phyloP scores from a whole-genome alignment of 805 yeast species.

The Clavispora vitiphila region DNA sequence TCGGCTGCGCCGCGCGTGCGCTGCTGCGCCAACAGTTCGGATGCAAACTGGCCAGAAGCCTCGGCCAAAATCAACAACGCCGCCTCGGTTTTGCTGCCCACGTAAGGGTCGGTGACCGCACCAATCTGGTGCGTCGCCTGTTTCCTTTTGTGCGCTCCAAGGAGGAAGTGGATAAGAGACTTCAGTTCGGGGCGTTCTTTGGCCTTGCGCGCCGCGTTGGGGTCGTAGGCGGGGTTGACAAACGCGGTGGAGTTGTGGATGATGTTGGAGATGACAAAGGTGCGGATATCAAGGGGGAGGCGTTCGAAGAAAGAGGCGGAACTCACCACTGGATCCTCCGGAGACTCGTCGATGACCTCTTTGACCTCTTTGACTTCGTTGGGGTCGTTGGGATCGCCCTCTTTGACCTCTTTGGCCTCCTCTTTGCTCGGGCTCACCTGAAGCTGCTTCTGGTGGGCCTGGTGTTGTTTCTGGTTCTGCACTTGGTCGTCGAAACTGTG shows the following conservation, averaged over 20 bases:
- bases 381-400: too few species aligned
- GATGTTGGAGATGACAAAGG: constrained; percentile 48
- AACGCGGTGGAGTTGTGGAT: constrained; percentile 85
- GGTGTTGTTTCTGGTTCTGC: too few species aligned
- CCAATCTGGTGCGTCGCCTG: constrained; percentile 6
- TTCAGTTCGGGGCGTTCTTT: constrained; percentile 25
- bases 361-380: too few species aligned
- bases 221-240: constrained; percentile 52
- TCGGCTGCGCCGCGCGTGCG: constrained; percentile 20
- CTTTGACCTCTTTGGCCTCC: too few species aligned
- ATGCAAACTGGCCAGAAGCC: constrained; percentile 43
- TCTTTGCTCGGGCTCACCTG: too few species aligned
- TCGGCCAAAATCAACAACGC: constrained; percentile 73
- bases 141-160: too few species aligned
- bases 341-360: too few species aligned
- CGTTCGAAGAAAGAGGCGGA: background rate
- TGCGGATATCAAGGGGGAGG: constrained; percentile 19
- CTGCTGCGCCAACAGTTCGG: constrained; percentile 40
- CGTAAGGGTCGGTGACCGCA: constrained; percentile 49
- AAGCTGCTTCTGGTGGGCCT: too few species aligned
- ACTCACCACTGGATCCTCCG: too few species aligned
- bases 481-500: constrained; percentile 40
- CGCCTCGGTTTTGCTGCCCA: constrained; percentile 94
- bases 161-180: constrained; percentile 25
- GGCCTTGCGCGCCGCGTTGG: constrained; percentile 21